Base-by-base conservation (phyloP, 805 yeast species). In the Sugiyamaella valdiviana region DNA sequence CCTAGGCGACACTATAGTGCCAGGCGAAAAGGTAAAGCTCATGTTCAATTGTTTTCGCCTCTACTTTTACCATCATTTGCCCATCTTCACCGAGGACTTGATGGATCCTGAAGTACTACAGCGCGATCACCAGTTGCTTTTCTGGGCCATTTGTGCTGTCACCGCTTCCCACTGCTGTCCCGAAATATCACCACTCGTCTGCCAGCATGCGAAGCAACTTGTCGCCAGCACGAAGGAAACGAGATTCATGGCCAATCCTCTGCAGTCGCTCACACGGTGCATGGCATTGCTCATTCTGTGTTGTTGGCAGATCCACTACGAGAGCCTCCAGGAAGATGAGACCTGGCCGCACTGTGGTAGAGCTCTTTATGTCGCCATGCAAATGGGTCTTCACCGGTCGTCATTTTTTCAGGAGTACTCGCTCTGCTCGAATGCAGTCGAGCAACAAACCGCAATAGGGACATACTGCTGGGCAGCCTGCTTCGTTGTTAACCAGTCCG, bases 111-210 rank as follows among this genome's bases (percentile, higher is more conserved):
- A 44, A n/a, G 7, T 12, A 14, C 44, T 48, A 14, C 12, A 37
- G 3, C 45, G 42, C 7, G 42, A 44, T 16, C 19, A 21, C 19
- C 23, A 40, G 17, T 14, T 45, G 4, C 15, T 48, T 15, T 44
- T 48, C 21, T 51, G 54, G 54, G 48, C 54, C 12, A 44, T 51
- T 17, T 45, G 48, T 21, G 17, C 40, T 9, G 46, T 48, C 7
- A 23, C 49, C 7, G 15, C 46, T 14, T 37, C 51, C 5, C 19
- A 19, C 3, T 26, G n/a, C 2, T 42, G 24, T 6, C 49, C 46
- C 12, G 48, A 50, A 36, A 32, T 42, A n/a, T 10, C 44, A 2
- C 38, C 15, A 3, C 12, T n/a, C 14, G 35, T 50, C 19, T n/a
- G 20, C n/a, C 32, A 16, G 6, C 44, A 50, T 22, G 29, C 36